Evolutionary conservation across 2,329 filamentous ascomycete species (phyloP).

Genomic region (Cladosporium sp.): DNA sequence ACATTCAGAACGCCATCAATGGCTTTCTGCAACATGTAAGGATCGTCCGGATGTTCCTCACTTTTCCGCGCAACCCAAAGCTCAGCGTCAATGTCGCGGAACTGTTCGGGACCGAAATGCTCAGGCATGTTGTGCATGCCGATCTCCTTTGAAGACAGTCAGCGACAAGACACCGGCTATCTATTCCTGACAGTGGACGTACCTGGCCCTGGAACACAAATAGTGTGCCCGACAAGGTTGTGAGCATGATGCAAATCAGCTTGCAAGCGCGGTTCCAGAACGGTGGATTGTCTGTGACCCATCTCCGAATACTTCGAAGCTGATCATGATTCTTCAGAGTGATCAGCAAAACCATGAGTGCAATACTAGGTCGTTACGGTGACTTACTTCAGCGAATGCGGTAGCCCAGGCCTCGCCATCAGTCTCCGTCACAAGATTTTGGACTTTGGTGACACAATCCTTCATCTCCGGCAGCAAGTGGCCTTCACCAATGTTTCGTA

Average conservation of each 20-base stretch:
- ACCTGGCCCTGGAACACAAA: conserved; percentile 66
- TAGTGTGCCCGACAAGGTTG: conserved; percentile 58
- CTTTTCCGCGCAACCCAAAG: conserved; percentile 54
- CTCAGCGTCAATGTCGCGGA: conserved; percentile 10
- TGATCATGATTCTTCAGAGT: conserved; percentile 65
- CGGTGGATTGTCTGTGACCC: conserved; percentile 8
- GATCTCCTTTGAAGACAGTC: conserved; percentile 42
- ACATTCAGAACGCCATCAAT: conserved; percentile 52
- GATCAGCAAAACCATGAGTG: conserved; percentile 32
- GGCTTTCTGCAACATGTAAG: conserved; percentile 31
- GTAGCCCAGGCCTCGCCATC: conserved; percentile 33
- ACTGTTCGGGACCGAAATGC: conserved; percentile 44
- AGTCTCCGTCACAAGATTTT: conserved; percentile 51
- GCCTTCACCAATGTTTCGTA: conserved; percentile 13
- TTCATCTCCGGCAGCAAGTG: conserved; percentile 28
- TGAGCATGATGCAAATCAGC: conserved; percentile 56
- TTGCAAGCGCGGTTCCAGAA: conserved; percentile 53
- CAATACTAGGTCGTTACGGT: no score
- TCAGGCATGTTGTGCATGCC: conserved; percentile 62
- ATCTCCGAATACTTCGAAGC: conserved; percentile 51
- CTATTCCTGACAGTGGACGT: not conserved
- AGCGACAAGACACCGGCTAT: not conserved
- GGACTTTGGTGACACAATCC: conserved; percentile 24
- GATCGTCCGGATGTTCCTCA: conserved; percentile 52
- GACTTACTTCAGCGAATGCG: conserved; percentile 8